A percentile compares a stretch with the other conserved stretches of the same genome.
Evolutionary conservation across 345 rosid species (phyloP).

Genomic region (Populus euphratica): DNA sequence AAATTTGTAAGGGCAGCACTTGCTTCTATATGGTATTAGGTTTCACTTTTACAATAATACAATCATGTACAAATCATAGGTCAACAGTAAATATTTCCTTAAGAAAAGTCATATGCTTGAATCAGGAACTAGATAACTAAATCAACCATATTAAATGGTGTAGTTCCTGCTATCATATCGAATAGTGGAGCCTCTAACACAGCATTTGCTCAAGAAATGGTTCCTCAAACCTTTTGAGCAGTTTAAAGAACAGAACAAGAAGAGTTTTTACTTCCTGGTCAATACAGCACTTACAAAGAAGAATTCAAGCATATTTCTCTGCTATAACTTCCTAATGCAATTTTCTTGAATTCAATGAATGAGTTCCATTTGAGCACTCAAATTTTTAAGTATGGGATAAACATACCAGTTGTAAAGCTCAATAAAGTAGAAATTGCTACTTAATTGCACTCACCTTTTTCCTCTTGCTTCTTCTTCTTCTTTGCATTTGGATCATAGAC

Average conservation of each 20-base stretch:
- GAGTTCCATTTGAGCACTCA: neutral
- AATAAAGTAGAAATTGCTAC: neutral
- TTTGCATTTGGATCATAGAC: constrained; percentile 73
- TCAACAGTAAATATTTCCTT: neutral
- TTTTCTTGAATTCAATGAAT: neutral
- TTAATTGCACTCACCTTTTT: constrained; percentile 53
- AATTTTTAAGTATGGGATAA: neutral
- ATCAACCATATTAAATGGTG: neutral
- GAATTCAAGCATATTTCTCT: neutral
- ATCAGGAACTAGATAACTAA: neutral
- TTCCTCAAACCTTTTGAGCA: neutral
- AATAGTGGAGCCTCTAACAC: neutral
- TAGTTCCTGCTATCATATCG: neutral
- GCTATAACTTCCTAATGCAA: neutral
- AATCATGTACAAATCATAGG: neutral
- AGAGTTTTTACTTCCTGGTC: neutral
- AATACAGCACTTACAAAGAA: neutral
- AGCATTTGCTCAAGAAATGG: neutral
- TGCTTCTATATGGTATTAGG: neutral
- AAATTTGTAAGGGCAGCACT: neutral
- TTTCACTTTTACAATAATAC: neutral
- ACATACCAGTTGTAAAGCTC: neutral
- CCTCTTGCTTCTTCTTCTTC: constrained; percentile 88
- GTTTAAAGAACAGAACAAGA: neutral
- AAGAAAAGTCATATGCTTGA: neutral